Evolutionary conservation across 495 filamentous ascomycete genomes (phyloP), one percentile per base, ranked within the genome.

Genomic region (Penicillium odoratum): DNA sequence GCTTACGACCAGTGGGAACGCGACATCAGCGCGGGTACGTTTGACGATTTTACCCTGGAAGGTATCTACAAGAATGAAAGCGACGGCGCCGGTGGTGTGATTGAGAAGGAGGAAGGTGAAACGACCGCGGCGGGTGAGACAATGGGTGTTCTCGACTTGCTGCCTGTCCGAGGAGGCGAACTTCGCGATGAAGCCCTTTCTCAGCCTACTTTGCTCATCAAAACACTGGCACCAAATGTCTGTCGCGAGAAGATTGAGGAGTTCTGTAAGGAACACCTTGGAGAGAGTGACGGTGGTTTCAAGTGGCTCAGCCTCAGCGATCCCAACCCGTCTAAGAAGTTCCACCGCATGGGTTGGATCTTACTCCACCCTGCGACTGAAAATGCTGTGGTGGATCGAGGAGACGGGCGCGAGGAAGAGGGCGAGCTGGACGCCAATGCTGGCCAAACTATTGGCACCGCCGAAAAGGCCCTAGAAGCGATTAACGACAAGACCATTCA

Each of bases 291-390:
- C 58, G 91, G 93, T 53, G 92, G 93, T 0, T 93, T 89, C 76
- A 93, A 90, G 67, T 95, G 89, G 86, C 79, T 96, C 8, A 96
- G 92, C 53, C 81, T 98, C 43, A 96, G 92, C 67, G 94, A 99
- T 68, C 94, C 94, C 0, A 99, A 98, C 65, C 93, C 95, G 0
- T 85, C 88, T 57, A 99, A 99, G 75, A 89, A 95, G 60, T 99
- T 89, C 64, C 94, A 99, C 67, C 87, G 94, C 2, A 99, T 99
- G 78, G 94, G 95, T 21, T 99, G 93, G 93, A 92, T 99, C 55
- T 96, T 98, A 82, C 79, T 99, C 7, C 79, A 97, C 68, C 89
- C 92, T 53, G 15, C 86, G 11, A 76, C 85, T 3, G 90, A 95
- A 40, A 77, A 79, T 2, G 42, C 77, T 11, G 65, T 73, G 21